phyloP scores from a whole-genome alignment of 345 rosid genomes.

The Sonneratia alba region DNA sequence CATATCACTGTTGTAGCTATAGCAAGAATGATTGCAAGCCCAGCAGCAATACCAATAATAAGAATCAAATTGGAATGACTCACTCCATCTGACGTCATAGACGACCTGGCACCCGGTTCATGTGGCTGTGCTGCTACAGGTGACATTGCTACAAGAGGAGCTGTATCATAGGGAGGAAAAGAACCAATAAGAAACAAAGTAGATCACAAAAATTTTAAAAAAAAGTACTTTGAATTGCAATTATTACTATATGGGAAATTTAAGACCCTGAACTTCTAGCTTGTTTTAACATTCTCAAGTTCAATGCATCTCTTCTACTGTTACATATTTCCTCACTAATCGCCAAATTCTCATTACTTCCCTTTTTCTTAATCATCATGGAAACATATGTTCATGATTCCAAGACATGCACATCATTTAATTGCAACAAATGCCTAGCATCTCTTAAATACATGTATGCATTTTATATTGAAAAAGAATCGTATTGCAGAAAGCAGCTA shows the following conservation, averaged over 20 bases:
- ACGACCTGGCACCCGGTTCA: slow-evolving; percentile 32
- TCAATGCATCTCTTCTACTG: no score
- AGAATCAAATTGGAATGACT: slow-evolving; percentile 52
- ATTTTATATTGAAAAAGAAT: no score
- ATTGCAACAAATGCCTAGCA: neutral
- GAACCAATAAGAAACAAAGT: slow-evolving; percentile 5
- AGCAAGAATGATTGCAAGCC: slow-evolving; percentile 44
- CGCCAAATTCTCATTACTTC: neutral
- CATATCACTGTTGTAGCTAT: slow-evolving; percentile 52
- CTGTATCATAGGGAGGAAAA: slow-evolving; percentile 19
- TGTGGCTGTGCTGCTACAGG: slow-evolving; percentile 43
- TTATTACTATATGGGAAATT: neutral
- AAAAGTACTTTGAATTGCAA: neutral
- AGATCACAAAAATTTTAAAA: neutral
- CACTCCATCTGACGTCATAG: slow-evolving; percentile 32
- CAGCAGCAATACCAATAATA: slow-evolving; percentile 56
- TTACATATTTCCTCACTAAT: no score
- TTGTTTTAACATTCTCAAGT: no score
- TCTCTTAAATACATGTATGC: neutral
- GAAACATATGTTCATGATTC: neutral
- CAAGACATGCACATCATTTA: neutral
- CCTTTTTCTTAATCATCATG: neutral
- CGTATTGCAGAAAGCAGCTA: neutral
- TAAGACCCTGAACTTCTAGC: neutral
- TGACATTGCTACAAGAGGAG: slow-evolving; percentile 49